Evolutionary conservation across 2,329 filamentous ascomycete genomes (phyloP).

Genomic region (Phyllosticta citribraziliensis): DNA sequence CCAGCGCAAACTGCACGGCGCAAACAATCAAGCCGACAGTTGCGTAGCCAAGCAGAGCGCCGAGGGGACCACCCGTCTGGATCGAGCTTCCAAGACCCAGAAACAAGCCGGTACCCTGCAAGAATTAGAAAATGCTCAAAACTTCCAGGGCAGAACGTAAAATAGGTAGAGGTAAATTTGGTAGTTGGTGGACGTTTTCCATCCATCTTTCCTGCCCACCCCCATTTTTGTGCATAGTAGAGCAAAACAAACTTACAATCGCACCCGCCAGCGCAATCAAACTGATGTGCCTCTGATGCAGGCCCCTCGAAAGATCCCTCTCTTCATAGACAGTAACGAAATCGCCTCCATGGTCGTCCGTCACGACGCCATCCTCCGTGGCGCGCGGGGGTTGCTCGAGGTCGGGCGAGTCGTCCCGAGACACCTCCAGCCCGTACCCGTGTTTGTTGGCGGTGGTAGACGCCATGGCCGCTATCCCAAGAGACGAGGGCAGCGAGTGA

Average conservation of each 20-base stretch:
- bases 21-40: conserved; percentile 42
- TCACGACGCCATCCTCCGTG: background rate
- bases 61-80: conserved; percentile 42
- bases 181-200: background rate
- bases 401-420: background rate
- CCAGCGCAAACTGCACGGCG: conserved; percentile 41
- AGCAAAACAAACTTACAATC: conserved; percentile 26
- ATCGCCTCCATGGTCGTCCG: conserved; percentile 40
- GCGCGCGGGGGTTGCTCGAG: background rate
- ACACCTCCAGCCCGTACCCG: background rate
- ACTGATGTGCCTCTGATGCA: conserved; percentile 43
- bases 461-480: background rate
- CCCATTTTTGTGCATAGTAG: background rate
- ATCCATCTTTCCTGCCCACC: background rate
- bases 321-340: conserved; percentile 40
- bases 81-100: conserved; percentile 45
- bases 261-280: conserved; percentile 50
- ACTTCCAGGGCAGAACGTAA: no score
- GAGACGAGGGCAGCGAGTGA: background rate
- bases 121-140: background rate
- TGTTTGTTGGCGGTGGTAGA: background rate
- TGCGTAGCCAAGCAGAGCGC: conserved; percentile 43
- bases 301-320: conserved; percentile 41
- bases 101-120: conserved; percentile 32
- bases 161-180: no score